phyloP scores from a whole-genome alignment of 345 rosid species.

The Corchorus capsularis region DNA sequence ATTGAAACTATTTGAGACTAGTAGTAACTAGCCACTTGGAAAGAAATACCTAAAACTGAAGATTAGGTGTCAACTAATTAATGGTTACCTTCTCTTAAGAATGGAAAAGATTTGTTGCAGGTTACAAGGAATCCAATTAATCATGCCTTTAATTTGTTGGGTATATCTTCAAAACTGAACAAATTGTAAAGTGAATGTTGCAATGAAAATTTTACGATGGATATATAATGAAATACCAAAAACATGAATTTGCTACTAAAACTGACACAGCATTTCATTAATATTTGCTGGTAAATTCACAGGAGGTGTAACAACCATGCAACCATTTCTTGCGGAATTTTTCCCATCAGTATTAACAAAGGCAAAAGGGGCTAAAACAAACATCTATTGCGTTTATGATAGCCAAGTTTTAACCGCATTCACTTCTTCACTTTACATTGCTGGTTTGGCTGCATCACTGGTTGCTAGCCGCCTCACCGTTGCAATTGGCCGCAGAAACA shows the following conservation, averaged over 20 bases:
- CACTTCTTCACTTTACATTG: slow-evolving; percentile 79
- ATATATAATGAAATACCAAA: no score
- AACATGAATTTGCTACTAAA: not conserved
- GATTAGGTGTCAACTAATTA: no score
- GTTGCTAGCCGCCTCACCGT: slow-evolving; percentile 67
- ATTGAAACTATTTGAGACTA: no score
- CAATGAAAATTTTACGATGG: no score
- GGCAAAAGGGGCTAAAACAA: slow-evolving; percentile 50
- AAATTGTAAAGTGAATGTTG: no score
- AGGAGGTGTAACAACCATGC: slow-evolving; percentile 94
- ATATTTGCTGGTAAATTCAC: not conserved
- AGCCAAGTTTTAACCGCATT: slow-evolving; percentile 68
- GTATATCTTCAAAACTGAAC: no score
- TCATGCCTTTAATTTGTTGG: no score
- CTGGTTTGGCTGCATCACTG: slow-evolving; percentile 69
- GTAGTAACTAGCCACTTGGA: no score
- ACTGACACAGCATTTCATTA: not conserved
- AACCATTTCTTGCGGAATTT: slow-evolving; percentile 71
- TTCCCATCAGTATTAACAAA: slow-evolving; percentile 67
- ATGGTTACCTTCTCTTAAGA: no score
- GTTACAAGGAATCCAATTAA: no score
- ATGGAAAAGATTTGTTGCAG: no score
- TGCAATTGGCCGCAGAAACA: slow-evolving; percentile 60
- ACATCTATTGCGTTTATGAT: slow-evolving; percentile 64
- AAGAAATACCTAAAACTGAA: no score